These are phyloP conservation scores for Leccinum aurantiacum DNA, from an alignment of 768 basidiomycete genomes.

Conservation along the genomic window DNA sequence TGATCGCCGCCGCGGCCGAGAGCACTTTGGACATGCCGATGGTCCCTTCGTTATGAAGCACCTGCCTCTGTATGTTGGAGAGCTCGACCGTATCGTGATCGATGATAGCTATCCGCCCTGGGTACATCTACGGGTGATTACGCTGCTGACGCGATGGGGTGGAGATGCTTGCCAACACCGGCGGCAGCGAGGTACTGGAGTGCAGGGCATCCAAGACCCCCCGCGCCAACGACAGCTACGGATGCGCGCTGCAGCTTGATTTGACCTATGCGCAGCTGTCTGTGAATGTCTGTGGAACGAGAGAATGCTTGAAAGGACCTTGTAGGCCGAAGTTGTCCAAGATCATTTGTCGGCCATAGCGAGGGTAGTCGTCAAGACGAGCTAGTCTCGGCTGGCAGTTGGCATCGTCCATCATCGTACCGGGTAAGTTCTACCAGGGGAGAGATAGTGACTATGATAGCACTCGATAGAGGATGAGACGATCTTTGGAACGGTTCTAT, in stretches of 20 bases:
- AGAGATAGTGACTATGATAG: too few relatives aligned
- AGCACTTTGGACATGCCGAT: slow-evolving; percentile 79
- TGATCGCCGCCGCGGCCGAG: slow-evolving; percentile 72
- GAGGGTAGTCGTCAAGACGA: slow-evolving; percentile 68
- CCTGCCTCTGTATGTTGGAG: slow-evolving; percentile 90
- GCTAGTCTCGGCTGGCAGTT: slow-evolving; percentile 29
- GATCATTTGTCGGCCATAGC: slow-evolving; percentile 98
- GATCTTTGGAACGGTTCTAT: slow-evolving; percentile 10
- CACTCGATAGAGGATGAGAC: too few relatives aligned
- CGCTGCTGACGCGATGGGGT: not conserved
- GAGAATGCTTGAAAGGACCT: slow-evolving; percentile 45
- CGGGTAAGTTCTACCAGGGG: too few relatives aligned
- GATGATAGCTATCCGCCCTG: slow-evolving; percentile 82
- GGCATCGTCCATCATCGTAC: not conserved
- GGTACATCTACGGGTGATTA: slow-evolving; percentile 8
- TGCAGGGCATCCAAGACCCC: slow-evolving; percentile 94
- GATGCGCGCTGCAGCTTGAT: slow-evolving; percentile 73
- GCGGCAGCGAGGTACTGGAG: slow-evolving; percentile 92
- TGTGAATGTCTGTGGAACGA: slow-evolving; percentile 4
- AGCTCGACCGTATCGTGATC: slow-evolving; percentile 87
- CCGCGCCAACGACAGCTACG: slow-evolving; percentile 89
- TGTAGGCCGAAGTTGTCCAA: slow-evolving; percentile 82
- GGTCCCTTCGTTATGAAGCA: slow-evolving; percentile 74
- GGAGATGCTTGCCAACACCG: slow-evolving; percentile 70
- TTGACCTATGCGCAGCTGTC: slow-evolving; percentile 58